Base-by-base conservation (phyloP, 768 basidiomycete species). In the Cystobasidium onofrii region DNA sequence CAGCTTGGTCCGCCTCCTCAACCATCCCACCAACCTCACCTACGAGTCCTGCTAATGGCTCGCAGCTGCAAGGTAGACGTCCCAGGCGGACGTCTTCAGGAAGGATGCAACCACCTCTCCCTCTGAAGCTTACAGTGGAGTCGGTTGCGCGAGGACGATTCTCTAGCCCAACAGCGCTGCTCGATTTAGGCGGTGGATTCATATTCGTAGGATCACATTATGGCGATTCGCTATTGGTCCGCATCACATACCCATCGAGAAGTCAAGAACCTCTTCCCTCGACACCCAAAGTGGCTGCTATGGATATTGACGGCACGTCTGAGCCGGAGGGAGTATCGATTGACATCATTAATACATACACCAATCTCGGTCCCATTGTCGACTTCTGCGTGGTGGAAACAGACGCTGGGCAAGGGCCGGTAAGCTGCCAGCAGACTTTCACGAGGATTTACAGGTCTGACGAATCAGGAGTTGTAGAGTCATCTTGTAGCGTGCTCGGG, bases 401-500 rank as follows among this genome's bases (percentile, higher is more conserved):
- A 1, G 90, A 91, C 70, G 85, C 43, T 20, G 73, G 85, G 1
- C 88, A 85, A 77, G 87, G 88, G 17, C 88, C 90, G 83, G 65
- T 67, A 52, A 67, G 43, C 31, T 18, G 60, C 39, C 15, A 15
- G 74, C 36, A 84, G 77, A 9, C n/a, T n/a, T n/a, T n/a, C n/a
- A n/a, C n/a, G n/a, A n/a, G n/a, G n/a, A n/a, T n/a, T n/a, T n/a
- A n/a, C n/a, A n/a, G n/a, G n/a, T n/a, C n/a, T 46, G 31, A 60
- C 39, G 13, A 43, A 20, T 50, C 65, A 29, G 23, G 3, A 29
- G 25, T 18, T 43, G n/a, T 44, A 92, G 89, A 84, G 83, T n/a
- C 88, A 90, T 80, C 86, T 94, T 50, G 86, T 95, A 2, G 91
- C 91, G 0, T 91, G 90, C 77, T 93, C 91, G 1, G 93, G 93